Conservation (phyloP, 2,329 filamentous ascomycete genomes). For the Colletotrichum sp. region DNA sequence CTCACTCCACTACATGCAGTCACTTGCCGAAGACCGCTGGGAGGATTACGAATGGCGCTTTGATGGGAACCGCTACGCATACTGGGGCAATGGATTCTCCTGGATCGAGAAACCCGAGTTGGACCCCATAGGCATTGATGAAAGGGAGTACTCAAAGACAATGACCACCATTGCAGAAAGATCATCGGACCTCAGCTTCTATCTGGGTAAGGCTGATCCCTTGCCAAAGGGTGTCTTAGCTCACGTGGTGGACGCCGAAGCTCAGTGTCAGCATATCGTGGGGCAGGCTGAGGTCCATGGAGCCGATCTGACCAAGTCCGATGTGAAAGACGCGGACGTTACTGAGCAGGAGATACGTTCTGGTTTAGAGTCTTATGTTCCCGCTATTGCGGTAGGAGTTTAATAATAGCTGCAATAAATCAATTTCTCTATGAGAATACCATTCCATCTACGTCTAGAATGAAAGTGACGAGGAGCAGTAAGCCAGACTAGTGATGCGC, state of each 20-base stretch:
- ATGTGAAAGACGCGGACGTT: not conserved
- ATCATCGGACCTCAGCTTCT: not conserved
- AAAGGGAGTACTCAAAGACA: not conserved
- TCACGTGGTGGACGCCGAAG: not conserved
- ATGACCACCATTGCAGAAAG: not conserved
- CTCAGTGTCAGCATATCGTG: not conserved
- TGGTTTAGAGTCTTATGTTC: not conserved
- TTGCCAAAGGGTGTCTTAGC: rapidly evolving
- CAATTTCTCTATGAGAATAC: not conserved
- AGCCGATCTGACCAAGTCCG: not conserved
- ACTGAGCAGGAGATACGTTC: not conserved
- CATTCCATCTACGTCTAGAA: rapidly evolving
- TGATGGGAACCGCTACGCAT: not conserved
- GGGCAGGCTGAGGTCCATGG: not conserved
- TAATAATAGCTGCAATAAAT: not conserved
- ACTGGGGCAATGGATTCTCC: not conserved
- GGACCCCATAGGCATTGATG: rapidly evolving
- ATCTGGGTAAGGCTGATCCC: not conserved
- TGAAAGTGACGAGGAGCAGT: rapidly evolving
- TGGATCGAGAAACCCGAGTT: not conserved
- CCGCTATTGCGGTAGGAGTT: not conserved
- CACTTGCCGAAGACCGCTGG: not conserved
- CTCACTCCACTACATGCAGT: not conserved
- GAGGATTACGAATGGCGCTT: not conserved
- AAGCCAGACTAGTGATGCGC: rapidly evolving